phyloP scores from a whole-genome alignment of 257 asterid species.

The Pogostemon cablin region DNA sequence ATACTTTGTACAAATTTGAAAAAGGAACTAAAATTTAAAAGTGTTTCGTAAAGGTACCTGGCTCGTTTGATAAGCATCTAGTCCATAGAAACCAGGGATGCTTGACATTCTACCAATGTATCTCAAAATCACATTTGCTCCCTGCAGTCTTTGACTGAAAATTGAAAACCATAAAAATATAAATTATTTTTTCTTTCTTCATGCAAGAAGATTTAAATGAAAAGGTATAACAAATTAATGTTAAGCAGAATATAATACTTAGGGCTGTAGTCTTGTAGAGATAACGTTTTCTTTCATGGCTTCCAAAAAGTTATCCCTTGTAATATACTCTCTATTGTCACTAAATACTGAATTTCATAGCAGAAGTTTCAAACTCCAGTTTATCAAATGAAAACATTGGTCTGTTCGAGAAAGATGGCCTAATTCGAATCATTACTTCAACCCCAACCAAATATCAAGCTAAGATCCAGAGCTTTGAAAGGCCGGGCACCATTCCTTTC shows the following conservation, averaged over 20 bases:
- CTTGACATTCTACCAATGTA: slow-evolving; percentile 59
- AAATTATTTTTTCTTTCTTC: neutral
- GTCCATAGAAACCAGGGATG: slow-evolving; percentile 47
- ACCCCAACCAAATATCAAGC: neutral
- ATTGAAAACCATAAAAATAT: slow-evolving; percentile 19
- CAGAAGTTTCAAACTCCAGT: slow-evolving; percentile 4
- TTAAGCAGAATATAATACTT: neutral
- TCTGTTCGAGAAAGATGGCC: too few species aligned
- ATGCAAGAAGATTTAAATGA: neutral
- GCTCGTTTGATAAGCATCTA: slow-evolving; percentile 59
- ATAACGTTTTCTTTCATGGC: neutral
- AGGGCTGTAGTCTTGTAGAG: neutral
- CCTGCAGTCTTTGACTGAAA: slow-evolving; percentile 66
- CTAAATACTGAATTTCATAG: neutral
- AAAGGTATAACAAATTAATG: neutral
- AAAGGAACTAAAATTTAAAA: neutral
- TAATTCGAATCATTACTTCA: neutral
- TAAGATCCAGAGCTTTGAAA: neutral
- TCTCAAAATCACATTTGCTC: slow-evolving; percentile 60
- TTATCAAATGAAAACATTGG: neutral
- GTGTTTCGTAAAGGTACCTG: slow-evolving; percentile 47
- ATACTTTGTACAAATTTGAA: neutral
- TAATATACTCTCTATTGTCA: neutral
- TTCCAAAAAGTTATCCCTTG: neutral
- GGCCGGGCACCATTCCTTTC: too few species aligned